These are phyloP conservation scores for Trichoderma gracile DNA, from an alignment of 2,329 filamentous ascomycete species.

Conservation along the genomic window DNA sequence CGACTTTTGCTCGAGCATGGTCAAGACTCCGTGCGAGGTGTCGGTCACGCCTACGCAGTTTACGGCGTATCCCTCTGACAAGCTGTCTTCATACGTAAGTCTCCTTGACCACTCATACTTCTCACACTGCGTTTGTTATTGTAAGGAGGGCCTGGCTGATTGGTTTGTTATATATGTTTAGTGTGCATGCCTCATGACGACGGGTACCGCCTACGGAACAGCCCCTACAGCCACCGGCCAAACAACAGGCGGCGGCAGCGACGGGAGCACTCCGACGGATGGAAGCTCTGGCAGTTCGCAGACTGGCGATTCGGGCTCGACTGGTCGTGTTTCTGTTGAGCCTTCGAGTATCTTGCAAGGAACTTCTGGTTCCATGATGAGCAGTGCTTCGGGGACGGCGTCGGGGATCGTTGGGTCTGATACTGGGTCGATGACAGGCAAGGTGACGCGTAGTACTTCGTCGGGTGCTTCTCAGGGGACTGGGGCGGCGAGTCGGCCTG, in stretches of 20 bases:
- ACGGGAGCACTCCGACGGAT: background rate
- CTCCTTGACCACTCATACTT: background rate
- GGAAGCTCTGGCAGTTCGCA: background rate
- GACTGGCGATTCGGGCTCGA: background rate
- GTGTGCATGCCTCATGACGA: constrained; percentile 34
- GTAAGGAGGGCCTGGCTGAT: no score
- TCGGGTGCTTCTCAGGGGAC: no score
- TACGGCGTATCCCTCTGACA: constrained; percentile 34
- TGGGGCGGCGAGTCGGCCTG: no score
- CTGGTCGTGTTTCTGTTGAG: background rate
- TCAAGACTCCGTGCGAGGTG: constrained; percentile 30
- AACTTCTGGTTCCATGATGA: background rate
- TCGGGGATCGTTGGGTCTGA: constrained; percentile 11
- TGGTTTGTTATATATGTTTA: background rate
- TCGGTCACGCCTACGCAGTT: constrained; percentile 35
- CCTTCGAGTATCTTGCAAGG: background rate
- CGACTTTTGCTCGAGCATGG: constrained; percentile 36
- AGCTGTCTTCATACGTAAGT: constrained; percentile 39
- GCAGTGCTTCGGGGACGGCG: background rate
- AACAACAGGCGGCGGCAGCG: background rate
- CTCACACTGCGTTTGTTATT: no score
- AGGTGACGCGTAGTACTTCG: constrained; percentile 8
- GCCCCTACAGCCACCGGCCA: background rate
- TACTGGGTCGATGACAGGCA: constrained; percentile 21
- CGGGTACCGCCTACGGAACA: constrained; percentile 26